Evolutionary conservation across 257 asterid genomes (phyloP), one percentile per base, ranked within the genome.

Genomic region (Petrea volubilis): DNA sequence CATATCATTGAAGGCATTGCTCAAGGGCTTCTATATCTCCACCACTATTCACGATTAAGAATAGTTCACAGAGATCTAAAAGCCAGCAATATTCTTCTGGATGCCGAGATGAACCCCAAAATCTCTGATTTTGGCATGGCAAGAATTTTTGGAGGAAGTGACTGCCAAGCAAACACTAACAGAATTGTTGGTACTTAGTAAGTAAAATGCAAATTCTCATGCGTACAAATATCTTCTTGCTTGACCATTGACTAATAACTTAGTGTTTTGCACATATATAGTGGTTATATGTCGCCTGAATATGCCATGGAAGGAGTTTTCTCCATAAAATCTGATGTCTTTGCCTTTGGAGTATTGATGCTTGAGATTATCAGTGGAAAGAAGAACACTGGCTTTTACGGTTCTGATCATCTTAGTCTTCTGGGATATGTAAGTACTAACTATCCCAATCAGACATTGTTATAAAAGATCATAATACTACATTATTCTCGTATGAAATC

Each of bases 221-320:
- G 21, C 29, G 3, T 51, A 18, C 25, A 1, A 21, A 7, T 10
- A 1, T 6, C 43, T 38, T 17, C 2, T 31, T 27, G n/a, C 10
- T 0, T 2, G 40, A 20, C 52, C 23, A 8, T 34, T 46, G 38
- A 10, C 14, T 9, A 44, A 3, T 24, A 4, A n/a, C 9, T 23
- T n/a, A n/a, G n/a, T n/a, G n/a, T n/a, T 24, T 47, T 49, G 4
- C 33, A 47, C 11, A 71, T 27, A 57, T 29, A 15, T 25, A 70
- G 80, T 56, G 80, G 80, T 56, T 64, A 64, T 23, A 76, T 76
- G 77, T 66, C 80, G 0, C 80, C 80, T 1, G 80, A 76, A 59
- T 76, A 76, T 25, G 80, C 76, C 1, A 27, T 62, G 63, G 63
- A 55, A 60, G 80, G 80, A 27, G 13, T 29, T 17, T 76, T 76